phyloP scores from a whole-genome alignment of 2,329 filamentous ascomycete species.

The Didymella pomorum region DNA sequence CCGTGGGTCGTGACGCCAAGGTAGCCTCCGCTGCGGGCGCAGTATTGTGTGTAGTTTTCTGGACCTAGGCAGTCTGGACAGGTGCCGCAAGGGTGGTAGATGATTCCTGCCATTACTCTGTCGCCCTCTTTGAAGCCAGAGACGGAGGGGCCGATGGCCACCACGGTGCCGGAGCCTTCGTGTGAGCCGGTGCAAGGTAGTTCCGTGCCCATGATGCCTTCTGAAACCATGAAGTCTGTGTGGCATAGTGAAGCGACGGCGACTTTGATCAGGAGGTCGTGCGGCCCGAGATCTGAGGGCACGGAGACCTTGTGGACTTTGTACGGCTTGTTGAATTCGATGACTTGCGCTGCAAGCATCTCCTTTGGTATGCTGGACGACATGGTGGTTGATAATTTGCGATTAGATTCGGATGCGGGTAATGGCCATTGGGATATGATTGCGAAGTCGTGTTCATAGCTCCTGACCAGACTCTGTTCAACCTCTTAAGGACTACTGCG shows the following conservation, averaged over 20 bases:
- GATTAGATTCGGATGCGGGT: not conserved
- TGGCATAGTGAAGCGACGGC: slow-evolving; percentile 69
- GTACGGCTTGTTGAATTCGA: slow-evolving; percentile 65
- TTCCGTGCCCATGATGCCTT: slow-evolving; percentile 58
- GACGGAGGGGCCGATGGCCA: slow-evolving; percentile 55
- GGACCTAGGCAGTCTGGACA: slow-evolving; percentile 63
- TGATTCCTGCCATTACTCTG: slow-evolving; percentile 65
- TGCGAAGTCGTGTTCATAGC: not conserved
- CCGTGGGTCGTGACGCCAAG: slow-evolving; percentile 57
- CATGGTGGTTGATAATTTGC: not conserved
- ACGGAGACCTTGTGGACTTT: slow-evolving; percentile 59
- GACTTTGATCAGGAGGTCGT: slow-evolving; percentile 68
- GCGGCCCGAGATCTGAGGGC: slow-evolving; percentile 56
- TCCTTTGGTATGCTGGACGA: slow-evolving; percentile 49
- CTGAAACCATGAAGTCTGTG: slow-evolving; percentile 65
- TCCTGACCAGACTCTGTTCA: not conserved
- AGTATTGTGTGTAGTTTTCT: slow-evolving; percentile 63
- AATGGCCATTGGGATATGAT: not conserved
- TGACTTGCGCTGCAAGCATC: slow-evolving; percentile 59
- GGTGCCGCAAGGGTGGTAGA: slow-evolving; percentile 60
- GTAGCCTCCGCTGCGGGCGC: slow-evolving; percentile 36
- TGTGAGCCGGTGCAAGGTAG: slow-evolving; percentile 58
- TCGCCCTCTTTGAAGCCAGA: slow-evolving; percentile 59
- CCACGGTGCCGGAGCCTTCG: slow-evolving; percentile 65
- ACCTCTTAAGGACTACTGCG: not conserved